A percentile compares a stretch with the other conserved stretches of the same genome.
Conservation (phyloP, 805 yeast genomes). For the Pichia manshurica region DNA sequence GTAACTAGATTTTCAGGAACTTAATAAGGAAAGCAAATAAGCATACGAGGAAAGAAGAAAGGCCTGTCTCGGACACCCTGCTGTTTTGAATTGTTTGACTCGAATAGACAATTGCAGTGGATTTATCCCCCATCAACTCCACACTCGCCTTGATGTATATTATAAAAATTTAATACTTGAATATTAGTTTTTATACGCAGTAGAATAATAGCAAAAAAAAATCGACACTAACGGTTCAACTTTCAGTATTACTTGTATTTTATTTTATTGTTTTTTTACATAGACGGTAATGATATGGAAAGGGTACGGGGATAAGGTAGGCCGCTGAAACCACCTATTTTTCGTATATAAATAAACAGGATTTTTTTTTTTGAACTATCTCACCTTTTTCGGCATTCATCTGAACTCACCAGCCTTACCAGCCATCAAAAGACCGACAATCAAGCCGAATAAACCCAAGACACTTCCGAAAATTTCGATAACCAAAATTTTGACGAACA, state of each 20-base stretch:
- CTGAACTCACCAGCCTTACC: conserved; percentile 87
- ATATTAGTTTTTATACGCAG: conserved; percentile 13
- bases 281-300: too few species aligned
- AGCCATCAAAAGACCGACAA: conserved; percentile 96
- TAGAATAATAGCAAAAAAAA: too few species aligned
- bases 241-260: too few species aligned
- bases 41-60: too few species aligned
- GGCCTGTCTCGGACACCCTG: too few species aligned
- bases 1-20: conserved; percentile 10
- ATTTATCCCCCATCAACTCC: neutral
- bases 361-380: neutral
- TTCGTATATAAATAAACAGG: neutral
- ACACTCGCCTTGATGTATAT: neutral
- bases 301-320: too few species aligned
- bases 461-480: conserved; percentile 97
- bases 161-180: conserved; percentile 10
- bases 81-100: neutral
- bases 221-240: too few species aligned
- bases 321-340: too few species aligned
- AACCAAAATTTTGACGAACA: conserved; percentile 92
- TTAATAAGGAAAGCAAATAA: neutral
- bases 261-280: too few species aligned
- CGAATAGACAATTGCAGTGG: conserved; percentile 4
- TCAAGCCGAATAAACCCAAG: conserved; percentile 90
- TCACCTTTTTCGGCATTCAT: conserved; percentile 26